phyloP scores from a whole-genome alignment of 1,284 basidiomycete genomes.

The Microbotryum intermedium region DNA sequence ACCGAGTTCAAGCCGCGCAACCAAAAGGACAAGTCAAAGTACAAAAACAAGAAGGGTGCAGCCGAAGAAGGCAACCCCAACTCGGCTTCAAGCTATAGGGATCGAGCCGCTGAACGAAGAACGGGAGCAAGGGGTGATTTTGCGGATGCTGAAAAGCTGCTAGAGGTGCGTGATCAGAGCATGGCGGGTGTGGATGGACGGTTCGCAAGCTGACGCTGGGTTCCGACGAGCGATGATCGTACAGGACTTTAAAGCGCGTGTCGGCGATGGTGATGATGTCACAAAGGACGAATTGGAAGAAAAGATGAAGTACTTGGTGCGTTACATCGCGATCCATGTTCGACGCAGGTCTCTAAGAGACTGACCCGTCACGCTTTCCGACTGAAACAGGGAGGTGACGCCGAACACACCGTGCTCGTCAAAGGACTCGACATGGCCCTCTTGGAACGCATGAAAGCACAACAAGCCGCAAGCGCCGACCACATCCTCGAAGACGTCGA shows the following conservation, averaged over 20 bases:
- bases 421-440: slow-evolving; percentile 38
- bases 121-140: slow-evolving; percentile 22
- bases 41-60: background rate
- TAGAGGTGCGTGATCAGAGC: slow-evolving; percentile 10
- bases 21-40: background rate
- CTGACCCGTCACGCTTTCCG: no score
- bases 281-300: slow-evolving; percentile 9
- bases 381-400: slow-evolving; percentile 34
- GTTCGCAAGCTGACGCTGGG: background rate
- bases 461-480: slow-evolving; percentile 13
- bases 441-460: slow-evolving; percentile 33
- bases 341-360: background rate
- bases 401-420: slow-evolving; percentile 34
- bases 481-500: slow-evolving; percentile 14
- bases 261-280: slow-evolving; percentile 1
- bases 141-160: slow-evolving; percentile 22
- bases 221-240: no score
- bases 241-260: slow-evolving; percentile 22
- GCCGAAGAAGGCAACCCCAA: background rate
- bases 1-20: slow-evolving; percentile 27
- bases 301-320: slow-evolving; percentile 26
- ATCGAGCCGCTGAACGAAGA: slow-evolving; percentile 22
- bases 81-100: slow-evolving; percentile 8
- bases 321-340: background rate
- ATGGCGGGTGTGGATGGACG: no score